Evolutionary conservation across 2,329 filamentous ascomycete genomes (phyloP).

Genomic region (Colletotrichum salicis): DNA sequence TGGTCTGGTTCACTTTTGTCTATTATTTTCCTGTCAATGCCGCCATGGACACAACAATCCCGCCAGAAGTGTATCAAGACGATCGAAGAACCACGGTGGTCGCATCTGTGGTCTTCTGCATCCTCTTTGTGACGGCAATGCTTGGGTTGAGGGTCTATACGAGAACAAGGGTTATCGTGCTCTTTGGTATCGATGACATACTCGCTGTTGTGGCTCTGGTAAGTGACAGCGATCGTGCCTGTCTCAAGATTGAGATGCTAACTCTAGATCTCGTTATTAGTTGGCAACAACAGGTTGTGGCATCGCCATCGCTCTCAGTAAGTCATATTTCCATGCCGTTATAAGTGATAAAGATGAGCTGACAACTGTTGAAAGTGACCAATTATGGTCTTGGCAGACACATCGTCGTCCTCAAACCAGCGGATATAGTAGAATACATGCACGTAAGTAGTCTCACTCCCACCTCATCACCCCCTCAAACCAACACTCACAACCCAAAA

Average conservation of each 20-base stretch:
- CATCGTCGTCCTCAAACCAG: background rate
- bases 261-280: background rate
- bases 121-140: conserved; percentile 35
- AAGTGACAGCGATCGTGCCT: background rate
- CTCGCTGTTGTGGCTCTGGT: conserved; percentile 41
- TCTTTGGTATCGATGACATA: conserved; percentile 42
- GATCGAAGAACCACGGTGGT: conserved; percentile 34
- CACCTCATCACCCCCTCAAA: background rate
- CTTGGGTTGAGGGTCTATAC: conserved; percentile 41
- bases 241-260: background rate
- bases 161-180: conserved; percentile 39
- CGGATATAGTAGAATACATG: conserved; percentile 26
- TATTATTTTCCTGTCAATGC: background rate
- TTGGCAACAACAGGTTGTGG: conserved; percentile 21
- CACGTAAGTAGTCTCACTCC: background rate
- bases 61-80: conserved; percentile 12
- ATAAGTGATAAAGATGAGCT: background rate
- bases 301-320: conserved; percentile 20
- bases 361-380: conserved; percentile 12
- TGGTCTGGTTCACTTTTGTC: background rate
- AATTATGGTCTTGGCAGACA: conserved; percentile 38
- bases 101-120: conserved; percentile 36
- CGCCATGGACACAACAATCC: background rate
- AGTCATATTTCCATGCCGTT: background rate
- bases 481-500: background rate